Percentiles rank a stretch among this genome's conserved stretches.
These are phyloP conservation scores for Cladobotryum mycophilum DNA, from an alignment of 2,329 filamentous ascomycete genomes.

Conservation along the genomic window DNA sequence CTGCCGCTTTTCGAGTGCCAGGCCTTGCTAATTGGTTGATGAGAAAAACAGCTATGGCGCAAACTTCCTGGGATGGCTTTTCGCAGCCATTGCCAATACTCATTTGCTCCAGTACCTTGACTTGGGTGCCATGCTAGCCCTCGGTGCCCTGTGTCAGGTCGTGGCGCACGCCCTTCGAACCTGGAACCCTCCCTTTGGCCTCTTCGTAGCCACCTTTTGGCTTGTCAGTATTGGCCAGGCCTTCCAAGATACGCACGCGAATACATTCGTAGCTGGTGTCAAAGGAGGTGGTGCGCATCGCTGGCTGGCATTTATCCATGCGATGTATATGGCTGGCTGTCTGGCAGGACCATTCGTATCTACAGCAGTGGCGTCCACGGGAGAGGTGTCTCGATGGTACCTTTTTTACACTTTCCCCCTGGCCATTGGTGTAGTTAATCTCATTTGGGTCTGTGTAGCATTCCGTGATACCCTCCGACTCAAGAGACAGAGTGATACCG, in stretches of 20 bases:
- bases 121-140: constrained; percentile 48
- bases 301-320: constrained; percentile 59
- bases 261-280: constrained; percentile 51
- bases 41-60: constrained; percentile 39
- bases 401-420: constrained; percentile 52
- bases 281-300: constrained; percentile 41
- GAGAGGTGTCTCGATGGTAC: constrained; percentile 38
- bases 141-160: constrained; percentile 52
- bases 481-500: constrained; percentile 8
- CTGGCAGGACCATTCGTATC: constrained; percentile 51
- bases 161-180: constrained; percentile 47
- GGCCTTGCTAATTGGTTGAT: not conserved
- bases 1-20: too few species aligned
- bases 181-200: constrained; percentile 50
- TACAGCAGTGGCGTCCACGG: constrained; percentile 41
- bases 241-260: constrained; percentile 57
- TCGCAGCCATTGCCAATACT: constrained; percentile 51
- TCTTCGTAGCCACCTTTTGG: constrained; percentile 54
- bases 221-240: constrained; percentile 54
- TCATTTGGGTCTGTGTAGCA: constrained; percentile 38
- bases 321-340: constrained; percentile 53
- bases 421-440: constrained; percentile 45
- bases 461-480: constrained; percentile 43
- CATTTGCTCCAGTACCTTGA: constrained; percentile 45
- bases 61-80: constrained; percentile 54